Evolutionary conservation across 306 rosid species (phyloP).

Genomic region (Senna tora): DNA sequence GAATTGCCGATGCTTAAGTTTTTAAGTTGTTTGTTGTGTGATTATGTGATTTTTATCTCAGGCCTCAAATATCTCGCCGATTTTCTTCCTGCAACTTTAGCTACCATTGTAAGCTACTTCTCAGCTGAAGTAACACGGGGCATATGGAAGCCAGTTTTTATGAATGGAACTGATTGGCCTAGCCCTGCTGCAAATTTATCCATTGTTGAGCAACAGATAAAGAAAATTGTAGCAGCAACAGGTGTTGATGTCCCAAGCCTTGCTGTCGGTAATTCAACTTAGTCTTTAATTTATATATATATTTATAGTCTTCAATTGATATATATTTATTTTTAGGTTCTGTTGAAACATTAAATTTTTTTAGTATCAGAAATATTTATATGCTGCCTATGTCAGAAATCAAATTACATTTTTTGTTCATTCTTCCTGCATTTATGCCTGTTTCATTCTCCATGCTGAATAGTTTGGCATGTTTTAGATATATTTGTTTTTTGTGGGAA

Average conservation of each 20-base stretch:
- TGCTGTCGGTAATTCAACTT: slow-evolving; percentile 62
- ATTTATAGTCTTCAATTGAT: neutral
- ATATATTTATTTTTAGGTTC: neutral
- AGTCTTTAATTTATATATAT: slow-evolving; percentile 16
- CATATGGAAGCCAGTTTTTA: slow-evolving; percentile 92
- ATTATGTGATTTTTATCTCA: slow-evolving; percentile 42
- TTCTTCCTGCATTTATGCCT: slow-evolving; percentile 25
- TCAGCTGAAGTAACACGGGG: slow-evolving; percentile 97
- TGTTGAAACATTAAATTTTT: slow-evolving; percentile 6
- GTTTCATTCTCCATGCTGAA: slow-evolving; percentile 13
- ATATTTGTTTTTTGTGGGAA: slow-evolving; percentile 16
- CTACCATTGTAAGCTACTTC: slow-evolving; percentile 80
- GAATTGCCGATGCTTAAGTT: slow-evolving; percentile 12
- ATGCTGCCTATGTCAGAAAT: slow-evolving; percentile 5
- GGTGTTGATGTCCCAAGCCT: slow-evolving; percentile 98
- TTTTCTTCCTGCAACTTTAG: slow-evolving; percentile 91
- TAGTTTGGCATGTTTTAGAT: slow-evolving; percentile 26
- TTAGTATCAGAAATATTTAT: slow-evolving; percentile 6
- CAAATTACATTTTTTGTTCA: slow-evolving; percentile 9
- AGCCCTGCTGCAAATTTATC: slow-evolving; percentile 96
- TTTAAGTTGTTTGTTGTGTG: slow-evolving; percentile 33
- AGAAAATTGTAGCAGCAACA: slow-evolving; percentile 80
- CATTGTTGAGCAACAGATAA: slow-evolving; percentile 77
- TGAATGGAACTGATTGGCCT: slow-evolving; percentile 99
- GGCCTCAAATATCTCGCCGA: slow-evolving; percentile 95